Base-by-base conservation (phyloP, 805 yeast species). In the Suhomyces emberorum region DNA sequence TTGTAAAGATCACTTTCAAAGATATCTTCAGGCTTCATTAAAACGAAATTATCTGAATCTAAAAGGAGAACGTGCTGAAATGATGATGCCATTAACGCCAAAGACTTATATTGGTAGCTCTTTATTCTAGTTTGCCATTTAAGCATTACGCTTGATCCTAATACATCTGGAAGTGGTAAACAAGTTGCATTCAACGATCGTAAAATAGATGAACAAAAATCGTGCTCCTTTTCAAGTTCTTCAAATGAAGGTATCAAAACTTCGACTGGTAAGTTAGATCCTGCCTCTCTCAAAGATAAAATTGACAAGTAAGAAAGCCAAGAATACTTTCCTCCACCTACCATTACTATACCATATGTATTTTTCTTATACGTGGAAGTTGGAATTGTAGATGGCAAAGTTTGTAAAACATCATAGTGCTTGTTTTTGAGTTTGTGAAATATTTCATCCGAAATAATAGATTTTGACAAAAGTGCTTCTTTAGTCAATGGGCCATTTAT, bases 91-190 rank as follows among this genome's bases (percentile, higher is more conserved):
- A 61, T 51, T 26, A 63, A 38, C 4, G 68, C 87, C 40, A 85
- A 64, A 0, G 81, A 71, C 56, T 85, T 85, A 51, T 72, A 74
- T 45, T 85, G 93, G 55, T 80, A 86, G 11, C 81, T 83, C 34
- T 70, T 65, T 32, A 85, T 72, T 28, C 69, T 66, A 18, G 60
- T 49, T 1, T 48, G 31, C 60, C 63, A 52, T 26, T 52, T 49
- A 18, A 48, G 35, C 48, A 77, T 58, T 7, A 77, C 71, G 5
- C 65, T 66, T 14, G 66, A 54, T 4, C 91, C 89, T 40, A 83
- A 67, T 6, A 37, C 45, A 4, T 45, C 48, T n/a, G 51, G 54
- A 3, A 49, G 38, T 11, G 80, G 72, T 11, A 83, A 74, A 68
- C 96, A 87, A 44, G 69, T 70, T 3, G 82, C 91, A 41, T 79